Evolutionary conservation across 1,284 basidiomycete species (phyloP).

Genomic region (Lignosus rhinocerotis): DNA sequence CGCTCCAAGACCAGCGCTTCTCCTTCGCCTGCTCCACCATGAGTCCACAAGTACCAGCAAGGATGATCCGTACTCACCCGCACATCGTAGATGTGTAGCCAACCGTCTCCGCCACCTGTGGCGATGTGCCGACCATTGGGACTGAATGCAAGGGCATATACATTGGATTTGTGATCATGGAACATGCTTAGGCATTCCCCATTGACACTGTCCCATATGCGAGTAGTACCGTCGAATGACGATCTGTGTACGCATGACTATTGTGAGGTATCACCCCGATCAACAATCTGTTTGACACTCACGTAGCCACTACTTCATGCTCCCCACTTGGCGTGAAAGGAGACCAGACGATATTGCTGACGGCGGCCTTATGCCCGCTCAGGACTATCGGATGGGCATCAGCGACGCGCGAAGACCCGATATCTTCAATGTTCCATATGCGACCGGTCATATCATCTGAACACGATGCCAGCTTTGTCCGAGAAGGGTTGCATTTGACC

Average conservation of each 20-base stretch:
- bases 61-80: slow-evolving; percentile 33
- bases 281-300: slow-evolving; percentile 7
- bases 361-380: slow-evolving; percentile 63
- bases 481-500: slow-evolving; percentile 66
- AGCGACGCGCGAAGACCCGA: slow-evolving; percentile 32
- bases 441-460: slow-evolving; percentile 79
- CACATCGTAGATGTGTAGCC: slow-evolving; percentile 56
- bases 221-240: slow-evolving; percentile 74
- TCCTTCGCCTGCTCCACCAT: slow-evolving; percentile 37
- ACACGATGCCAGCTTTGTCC: slow-evolving; percentile 72
- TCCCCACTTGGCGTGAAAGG: slow-evolving; percentile 46
- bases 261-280: background rate
- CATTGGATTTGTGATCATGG: slow-evolving; percentile 62
- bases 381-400: slow-evolving; percentile 49
- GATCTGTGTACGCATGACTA: slow-evolving; percentile 42
- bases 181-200: slow-evolving; percentile 73
- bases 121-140: slow-evolving; percentile 62
- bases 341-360: slow-evolving; percentile 76
- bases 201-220: slow-evolving; percentile 76
- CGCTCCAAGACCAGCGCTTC: slow-evolving; percentile 60
- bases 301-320: slow-evolving; percentile 72
- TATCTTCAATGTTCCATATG: slow-evolving; percentile 65
- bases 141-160: slow-evolving; percentile 69
- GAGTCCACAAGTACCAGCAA: background rate
- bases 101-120: slow-evolving; percentile 63